Conservation (phyloP, 164 flowering plant species). For the Paratinospora sagittata region DNA sequence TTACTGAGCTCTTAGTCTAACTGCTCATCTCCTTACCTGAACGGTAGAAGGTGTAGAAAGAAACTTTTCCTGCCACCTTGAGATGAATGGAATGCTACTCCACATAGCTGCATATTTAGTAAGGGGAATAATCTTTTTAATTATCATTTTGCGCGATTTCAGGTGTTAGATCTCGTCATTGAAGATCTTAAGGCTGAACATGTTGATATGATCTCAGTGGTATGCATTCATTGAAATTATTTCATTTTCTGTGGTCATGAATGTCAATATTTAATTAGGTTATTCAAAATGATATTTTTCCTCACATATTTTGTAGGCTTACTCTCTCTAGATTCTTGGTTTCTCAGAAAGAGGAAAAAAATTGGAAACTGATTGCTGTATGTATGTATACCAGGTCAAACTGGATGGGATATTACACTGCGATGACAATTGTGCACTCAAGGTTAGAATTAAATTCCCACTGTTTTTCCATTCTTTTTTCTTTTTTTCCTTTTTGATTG, state of each 20-base stretch:
- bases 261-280: background rate
- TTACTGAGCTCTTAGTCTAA: too few relatives aligned
- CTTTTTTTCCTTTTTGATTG: background rate
- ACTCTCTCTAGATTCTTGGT: background rate
- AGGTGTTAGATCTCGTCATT: slow-evolving; percentile 91
- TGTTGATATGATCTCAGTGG: slow-evolving; percentile 72
- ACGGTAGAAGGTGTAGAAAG: background rate
- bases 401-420: slow-evolving; percentile 76
- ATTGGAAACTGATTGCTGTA: background rate
- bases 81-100: background rate
- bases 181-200: slow-evolving; percentile 48
- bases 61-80: background rate
- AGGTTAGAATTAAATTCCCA: slow-evolving; percentile 37
- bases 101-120: background rate
- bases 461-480: background rate
- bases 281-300: background rate
- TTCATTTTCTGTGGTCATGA: background rate
- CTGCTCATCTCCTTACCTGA: too few relatives aligned
- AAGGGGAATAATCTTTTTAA: background rate
- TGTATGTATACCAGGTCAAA: slow-evolving; percentile 48
- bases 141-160: background rate
- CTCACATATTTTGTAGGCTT: background rate
- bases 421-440: slow-evolving; percentile 74
- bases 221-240: slow-evolving; percentile 24
- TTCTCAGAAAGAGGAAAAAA: background rate